Evolutionary conservation across 2,329 filamentous ascomycete genomes (phyloP), one percentile per base, ranked within the genome.

Genomic region (Ophidiomyces ophidiicola): DNA sequence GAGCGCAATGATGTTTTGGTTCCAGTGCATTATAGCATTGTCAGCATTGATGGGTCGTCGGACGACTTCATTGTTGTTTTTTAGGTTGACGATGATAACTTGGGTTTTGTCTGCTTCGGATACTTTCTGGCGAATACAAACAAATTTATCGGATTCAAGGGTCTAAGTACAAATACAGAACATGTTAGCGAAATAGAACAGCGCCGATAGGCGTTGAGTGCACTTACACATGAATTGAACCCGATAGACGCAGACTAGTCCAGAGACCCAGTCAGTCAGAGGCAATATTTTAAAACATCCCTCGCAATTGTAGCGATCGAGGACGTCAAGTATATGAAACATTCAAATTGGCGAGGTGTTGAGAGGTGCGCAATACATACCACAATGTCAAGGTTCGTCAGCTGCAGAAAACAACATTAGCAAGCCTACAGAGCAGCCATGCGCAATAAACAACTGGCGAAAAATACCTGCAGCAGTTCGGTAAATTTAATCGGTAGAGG

Each of bases 11-110:
- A 98, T 84, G 63, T 94, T 85, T 61, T 81, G 83, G 53, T 74
- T 80, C 84, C 85, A 94, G 75, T 98, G 90, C 90, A 98, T 96
- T 61, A 98, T 94, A 54, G 92, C 90, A 76, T 87, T 96, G 68
- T 98, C 90, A 57, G 90, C 90, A 71, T 94, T 96, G 71, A 98
- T 98, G 34, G 88, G 85, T 59, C 88, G 78, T 56, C 83, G 81
- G 53, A 85, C 90, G 61, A 94, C 78, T 70, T 90, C 88, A 76
- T 94, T 94, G 68, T 79, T 79, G 67, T 94, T 92, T 67, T 96
- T 94, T 59, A 98, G 80, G 65, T 98, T 84, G 67, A 98, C 71
- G 62, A 98, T 98, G 64, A 98, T 82, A 50, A 98, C 88, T 67
- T 94, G 87, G 49, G 87, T 83, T 53, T 83, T 80, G 49, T 85